phyloP scores from a whole-genome alignment of 2,329 filamentous ascomycete species.

The Botrytis hyacinthi region DNA sequence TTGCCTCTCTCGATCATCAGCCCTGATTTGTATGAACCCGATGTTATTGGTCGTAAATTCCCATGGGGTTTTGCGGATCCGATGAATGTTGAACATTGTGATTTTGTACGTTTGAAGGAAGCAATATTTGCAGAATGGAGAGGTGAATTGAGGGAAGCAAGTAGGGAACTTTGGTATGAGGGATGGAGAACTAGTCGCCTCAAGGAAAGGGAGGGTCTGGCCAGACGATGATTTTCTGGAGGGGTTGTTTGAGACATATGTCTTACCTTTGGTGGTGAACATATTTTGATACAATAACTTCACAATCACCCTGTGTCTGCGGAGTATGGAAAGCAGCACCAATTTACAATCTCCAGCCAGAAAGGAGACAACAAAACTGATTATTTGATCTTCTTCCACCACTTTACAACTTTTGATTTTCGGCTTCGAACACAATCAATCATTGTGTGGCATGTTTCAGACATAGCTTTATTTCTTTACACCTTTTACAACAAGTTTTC shows the following conservation, averaged over 20 bases:
- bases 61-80: constrained; percentile 97
- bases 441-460: neutral
- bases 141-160: constrained; percentile 82
- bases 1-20: constrained; percentile 91
- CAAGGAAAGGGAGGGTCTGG: constrained; percentile 33
- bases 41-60: constrained; percentile 79
- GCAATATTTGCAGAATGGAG: constrained; percentile 94
- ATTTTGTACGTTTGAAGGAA: constrained; percentile 87
- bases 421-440: neutral
- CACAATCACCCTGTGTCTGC: neutral
- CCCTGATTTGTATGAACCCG: constrained; percentile 84
- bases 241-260: constrained; percentile 7
- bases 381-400: constrained; percentile 1
- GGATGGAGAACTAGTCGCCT: constrained; percentile 79
- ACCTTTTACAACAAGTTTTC: neutral
- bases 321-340: neutral
- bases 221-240: constrained; percentile 30
- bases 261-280: constrained; percentile 1
- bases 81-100: constrained; percentile 86
- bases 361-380: neutral
- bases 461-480: constrained; percentile 6
- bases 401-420: neutral
- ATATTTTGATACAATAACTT: neutral
- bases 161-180: constrained; percentile 92
- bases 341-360: neutral